Evolutionary conservation across 441 rosid genomes (phyloP).

Genomic region (Aquilaria agallochum): DNA sequence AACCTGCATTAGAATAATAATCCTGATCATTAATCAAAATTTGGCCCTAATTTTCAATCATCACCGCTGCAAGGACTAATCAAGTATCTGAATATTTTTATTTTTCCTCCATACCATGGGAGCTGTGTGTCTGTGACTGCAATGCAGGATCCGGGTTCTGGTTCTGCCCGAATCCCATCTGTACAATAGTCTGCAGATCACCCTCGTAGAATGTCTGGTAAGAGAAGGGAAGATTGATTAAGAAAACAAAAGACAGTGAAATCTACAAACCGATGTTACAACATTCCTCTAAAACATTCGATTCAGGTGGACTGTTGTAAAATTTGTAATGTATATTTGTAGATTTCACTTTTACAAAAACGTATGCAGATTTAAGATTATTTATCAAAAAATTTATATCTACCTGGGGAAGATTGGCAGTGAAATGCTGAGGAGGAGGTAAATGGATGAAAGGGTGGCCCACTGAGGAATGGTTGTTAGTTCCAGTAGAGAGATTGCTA

Average conservation of each 20-base stretch:
- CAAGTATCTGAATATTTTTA: not conserved
- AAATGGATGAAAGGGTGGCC: conserved; percentile 44
- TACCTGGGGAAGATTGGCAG: conserved; percentile 45
- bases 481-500: conserved; percentile 20
- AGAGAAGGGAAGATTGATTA: conserved; percentile 16
- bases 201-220: conserved; percentile 51
- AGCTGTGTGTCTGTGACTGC: conserved; percentile 23
- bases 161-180: conserved; percentile 65
- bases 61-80: not conserved
- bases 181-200: conserved; percentile 76
- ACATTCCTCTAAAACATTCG: no score
- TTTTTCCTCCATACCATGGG: conserved; percentile 25
- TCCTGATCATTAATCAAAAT: conserved; percentile 11
- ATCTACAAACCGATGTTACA: no score
- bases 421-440: conserved; percentile 36
- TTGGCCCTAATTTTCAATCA: not conserved
- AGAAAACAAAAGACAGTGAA: not conserved
- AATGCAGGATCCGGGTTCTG: conserved; percentile 19
- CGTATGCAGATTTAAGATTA: not conserved
- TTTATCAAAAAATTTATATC: not conserved
- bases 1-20: conserved; percentile 38
- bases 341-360: not conserved
- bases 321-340: no score
- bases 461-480: conserved; percentile 20
- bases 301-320: no score